Evolutionary conservation across 768 basidiomycete species (phyloP), one percentile per base, ranked within the genome.

Genomic region (Termitomyces sp.): DNA sequence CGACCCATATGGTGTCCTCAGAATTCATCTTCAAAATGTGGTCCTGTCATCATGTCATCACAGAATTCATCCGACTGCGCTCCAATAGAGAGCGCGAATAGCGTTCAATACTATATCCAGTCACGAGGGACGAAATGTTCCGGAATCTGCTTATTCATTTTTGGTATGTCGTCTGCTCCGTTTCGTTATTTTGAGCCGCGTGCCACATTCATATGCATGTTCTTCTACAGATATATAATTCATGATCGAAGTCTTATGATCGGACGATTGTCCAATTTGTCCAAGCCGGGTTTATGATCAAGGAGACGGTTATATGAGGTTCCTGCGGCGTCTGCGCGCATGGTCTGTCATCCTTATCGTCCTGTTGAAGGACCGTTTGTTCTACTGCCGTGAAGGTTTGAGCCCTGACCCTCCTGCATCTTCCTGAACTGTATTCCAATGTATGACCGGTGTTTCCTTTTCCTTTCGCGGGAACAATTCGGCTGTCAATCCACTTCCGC

Each of bases 161-260:
- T 42, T 48, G 36, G 57, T 62, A 58, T 58, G 52, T 61, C 36
- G 13, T 32, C 35, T 49, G 16, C 58, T 48, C 32, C 22, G n/a
- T 51, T 55, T 61, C n/a, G 32, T 16, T 45, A 54, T 51, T 22
- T 38, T 16, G 11, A 60, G 55, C 55, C 61, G 40, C 61, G 44
- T 65, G 64, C 58, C 48, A 57, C 40, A 48, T 32, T 39, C 20
- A 45, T 7, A 52, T 61, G 39, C 48, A 13, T 50, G 32, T 46
- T 51, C 18, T 38, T 36, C 16, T 59, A 20, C 38, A 59, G 40
- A 52, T 36, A 59, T 51, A 13, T 57, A 4, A 38, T 54, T 20
- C 39, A 15, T 46, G 55, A 63, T 55, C 53, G 22, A 16, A 58
- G 57, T 58, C 65, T 66, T 58, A 58, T 66, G 65, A 63, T 59